Conservation (phyloP, 2,329 filamentous ascomycete genomes). For the Rhexocercosporidium sp. region DNA sequence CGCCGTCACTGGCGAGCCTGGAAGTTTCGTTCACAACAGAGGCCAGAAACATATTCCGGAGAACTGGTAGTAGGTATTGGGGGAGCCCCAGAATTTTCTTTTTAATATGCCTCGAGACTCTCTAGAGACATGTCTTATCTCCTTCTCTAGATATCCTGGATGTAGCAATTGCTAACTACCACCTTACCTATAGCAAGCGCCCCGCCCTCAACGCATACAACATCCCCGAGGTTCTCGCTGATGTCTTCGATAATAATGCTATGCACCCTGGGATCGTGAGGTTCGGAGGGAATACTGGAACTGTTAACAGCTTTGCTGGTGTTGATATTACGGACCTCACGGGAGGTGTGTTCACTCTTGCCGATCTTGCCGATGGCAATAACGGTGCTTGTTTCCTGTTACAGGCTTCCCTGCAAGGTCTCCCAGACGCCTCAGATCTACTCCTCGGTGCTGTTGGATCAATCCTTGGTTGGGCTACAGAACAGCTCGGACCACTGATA, state of each 20-base stretch:
- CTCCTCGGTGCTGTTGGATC: not conserved
- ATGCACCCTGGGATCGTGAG: not conserved
- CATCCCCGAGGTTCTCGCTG: not conserved
- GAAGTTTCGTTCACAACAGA: constrained; percentile 25
- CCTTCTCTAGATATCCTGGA: too few relatives aligned
- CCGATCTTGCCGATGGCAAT: not conserved
- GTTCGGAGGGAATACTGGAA: not conserved
- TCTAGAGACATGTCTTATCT: too few relatives aligned
- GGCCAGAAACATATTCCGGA: constrained; percentile 32
- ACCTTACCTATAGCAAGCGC: too few relatives aligned
- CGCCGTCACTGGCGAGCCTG: constrained; percentile 27
- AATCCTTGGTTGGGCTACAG: not conserved
- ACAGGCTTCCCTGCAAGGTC: not conserved
- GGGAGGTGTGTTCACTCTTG: not conserved
- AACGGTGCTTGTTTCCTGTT: not conserved
- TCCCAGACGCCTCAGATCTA: not conserved
- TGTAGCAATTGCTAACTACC: too few relatives aligned
- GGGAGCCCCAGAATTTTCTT: too few relatives aligned
- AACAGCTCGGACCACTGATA: not conserved
- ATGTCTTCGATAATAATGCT: not conserved
- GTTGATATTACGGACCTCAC: not conserved
- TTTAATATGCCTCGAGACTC: too few relatives aligned
- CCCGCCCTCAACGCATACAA: not conserved
- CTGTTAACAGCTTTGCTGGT: not conserved
- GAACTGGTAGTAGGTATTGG: too few relatives aligned